These are phyloP conservation scores for Dioscorea cayenensis DNA, from an alignment of 116 monocot species.

Conservation along the genomic window DNA sequence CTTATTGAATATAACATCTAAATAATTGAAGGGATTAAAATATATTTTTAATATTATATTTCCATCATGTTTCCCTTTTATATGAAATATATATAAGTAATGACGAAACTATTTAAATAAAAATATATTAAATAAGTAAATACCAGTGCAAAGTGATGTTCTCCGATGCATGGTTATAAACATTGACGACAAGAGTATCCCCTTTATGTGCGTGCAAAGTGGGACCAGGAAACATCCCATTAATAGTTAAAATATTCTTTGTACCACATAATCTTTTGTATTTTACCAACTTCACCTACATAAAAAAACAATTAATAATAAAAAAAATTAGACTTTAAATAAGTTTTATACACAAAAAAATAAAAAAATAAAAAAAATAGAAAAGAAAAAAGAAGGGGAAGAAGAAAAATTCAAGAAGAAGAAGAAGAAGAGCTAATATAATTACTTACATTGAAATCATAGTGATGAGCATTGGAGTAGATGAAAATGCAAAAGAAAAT, in stretches of 20 bases:
- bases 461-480: background rate
- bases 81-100: background rate
- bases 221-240: constrained; percentile 28
- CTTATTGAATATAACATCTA: too few species aligned
- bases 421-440: background rate
- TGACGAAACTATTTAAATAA: too few species aligned
- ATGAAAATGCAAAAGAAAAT: too few species aligned
- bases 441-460: constrained; percentile 1
- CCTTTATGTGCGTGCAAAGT: constrained; percentile 14
- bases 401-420: background rate
- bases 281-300: background rate
- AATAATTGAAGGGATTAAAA: too few species aligned
- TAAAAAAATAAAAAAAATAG: too few species aligned
- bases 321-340: too few species aligned
- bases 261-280: constrained; percentile 10
- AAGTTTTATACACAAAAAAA: background rate
- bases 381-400: background rate
- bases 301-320: too few species aligned
- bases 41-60: too few species aligned
- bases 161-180: constrained; percentile 12
- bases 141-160: constrained; percentile 28
- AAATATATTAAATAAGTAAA: background rate
- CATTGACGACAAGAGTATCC: constrained; percentile 12
- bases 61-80: too few species aligned
- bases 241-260: constrained; percentile 10